Evolutionary conservation across 2,329 filamentous ascomycete genomes (phyloP), one percentile per base, ranked within the genome.

Genomic region (Trichothecium roseum): DNA sequence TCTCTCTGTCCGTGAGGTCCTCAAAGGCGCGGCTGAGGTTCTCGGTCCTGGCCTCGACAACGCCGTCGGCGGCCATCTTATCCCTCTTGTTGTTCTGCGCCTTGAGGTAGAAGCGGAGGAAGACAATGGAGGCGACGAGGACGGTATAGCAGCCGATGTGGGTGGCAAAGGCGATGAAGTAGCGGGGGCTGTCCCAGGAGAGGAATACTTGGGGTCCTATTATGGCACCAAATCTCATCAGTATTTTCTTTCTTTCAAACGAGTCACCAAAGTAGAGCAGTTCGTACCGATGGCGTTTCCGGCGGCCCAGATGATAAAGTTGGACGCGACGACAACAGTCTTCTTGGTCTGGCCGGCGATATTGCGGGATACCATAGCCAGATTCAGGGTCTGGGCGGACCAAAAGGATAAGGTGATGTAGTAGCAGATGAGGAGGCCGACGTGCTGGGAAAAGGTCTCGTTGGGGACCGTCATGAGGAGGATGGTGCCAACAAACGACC

Each of bases 351-450:
- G 78, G 0, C 81, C 81, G 18, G 75, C 81, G 8, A 84, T 63
- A 48, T 85, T 85, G 13, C 79, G 69, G 1, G 74, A 74, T 38
- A 84, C 67, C 63, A 85, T 69, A 12, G 76, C 78, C 45, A 85
- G 67, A 7, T 70, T 64, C 10, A 84, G 61, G 2, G 76, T 81
- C 47, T 81, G 74, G 0, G 79, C 80, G 0, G 81, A 78, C 81
- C 81, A 86, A 68, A 87, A 87, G 5, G 78, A 84, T 14, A 85
- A 66, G 0, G 76, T 79, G 41, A 86, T 79, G 59, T 86, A 87
- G 64, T 86, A 87, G 48, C 68, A 72, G 48, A 86, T 72, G 12
- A 86, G 60, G 1, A 87, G 66, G 5, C 81, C 81, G 18, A 78
- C 67, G 54, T 80, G 70, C 27, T 74, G 76, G 8, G 68, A 55